Percentiles rank a stretch among this genome's conserved stretches.
Conservation (phyloP, 495 filamentous ascomycete species). For the Oleoguttula mirabilis region DNA sequence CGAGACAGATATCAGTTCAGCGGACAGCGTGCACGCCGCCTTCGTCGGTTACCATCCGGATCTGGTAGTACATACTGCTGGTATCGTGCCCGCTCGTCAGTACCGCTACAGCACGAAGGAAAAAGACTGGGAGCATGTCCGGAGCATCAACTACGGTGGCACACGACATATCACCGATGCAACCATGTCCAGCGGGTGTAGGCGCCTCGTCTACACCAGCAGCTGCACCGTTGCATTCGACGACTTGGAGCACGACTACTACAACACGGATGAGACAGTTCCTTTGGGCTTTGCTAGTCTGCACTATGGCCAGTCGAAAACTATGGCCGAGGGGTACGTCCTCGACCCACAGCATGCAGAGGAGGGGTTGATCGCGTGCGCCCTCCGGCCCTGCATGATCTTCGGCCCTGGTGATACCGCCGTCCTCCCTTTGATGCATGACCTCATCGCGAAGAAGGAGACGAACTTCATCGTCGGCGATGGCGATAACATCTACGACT, state of each 20-base stretch:
- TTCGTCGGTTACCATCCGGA: conserved; percentile 22
- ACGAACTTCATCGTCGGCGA: conserved; percentile 46
- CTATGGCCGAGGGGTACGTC: conserved; percentile 45
- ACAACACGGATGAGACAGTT: conserved; percentile 44
- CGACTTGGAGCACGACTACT: conserved; percentile 39
- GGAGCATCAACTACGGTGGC: conserved; percentile 35
- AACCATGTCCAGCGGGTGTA: conserved; percentile 25
- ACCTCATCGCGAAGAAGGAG: conserved; percentile 43
- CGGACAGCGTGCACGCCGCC: conserved; percentile 16
- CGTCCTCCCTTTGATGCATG: conserved; percentile 41
- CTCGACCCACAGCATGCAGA: conserved; percentile 35
- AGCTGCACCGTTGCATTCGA: conserved; percentile 45
- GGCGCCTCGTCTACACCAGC: conserved; percentile 38
- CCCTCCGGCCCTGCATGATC: conserved; percentile 45
- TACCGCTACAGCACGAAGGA: conserved; percentile 22
- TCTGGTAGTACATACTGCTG: conserved; percentile 29
- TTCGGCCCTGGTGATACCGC: conserved; percentile 47
- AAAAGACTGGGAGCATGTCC: conserved; percentile 20
- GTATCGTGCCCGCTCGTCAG: conserved; percentile 21
- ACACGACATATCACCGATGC: conserved; percentile 34
- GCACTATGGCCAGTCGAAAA: conserved; percentile 51
- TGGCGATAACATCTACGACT: conserved; percentile 48
- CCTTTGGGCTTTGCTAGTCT: conserved; percentile 37
- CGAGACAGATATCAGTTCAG: conserved; percentile 22
- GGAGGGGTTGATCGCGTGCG: conserved; percentile 36